phyloP scores from a whole-genome alignment of 306 rosid genomes.

The Prunus davidiana region DNA sequence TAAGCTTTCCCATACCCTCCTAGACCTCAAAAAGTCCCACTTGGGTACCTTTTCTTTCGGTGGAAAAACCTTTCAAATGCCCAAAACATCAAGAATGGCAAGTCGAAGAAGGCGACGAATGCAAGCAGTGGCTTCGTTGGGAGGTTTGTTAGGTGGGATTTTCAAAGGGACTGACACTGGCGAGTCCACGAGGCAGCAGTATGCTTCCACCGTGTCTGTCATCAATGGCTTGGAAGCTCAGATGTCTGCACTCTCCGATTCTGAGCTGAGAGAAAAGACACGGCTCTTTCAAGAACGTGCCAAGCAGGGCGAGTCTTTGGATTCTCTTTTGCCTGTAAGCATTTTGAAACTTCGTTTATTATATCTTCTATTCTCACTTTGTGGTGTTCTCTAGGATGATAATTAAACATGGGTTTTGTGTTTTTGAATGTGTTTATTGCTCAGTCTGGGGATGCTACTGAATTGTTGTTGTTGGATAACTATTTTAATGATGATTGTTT shows the following conservation, averaged over 20 bases:
- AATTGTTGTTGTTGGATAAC: neutral
- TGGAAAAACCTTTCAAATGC: constrained; percentile 19
- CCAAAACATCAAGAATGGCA: constrained; percentile 26
- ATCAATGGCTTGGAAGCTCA: constrained; percentile 64
- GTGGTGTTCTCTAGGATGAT: neutral
- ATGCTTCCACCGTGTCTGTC: constrained; percentile 56
- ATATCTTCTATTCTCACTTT: neutral
- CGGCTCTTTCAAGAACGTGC: constrained; percentile 54
- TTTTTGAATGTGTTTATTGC: neutral
- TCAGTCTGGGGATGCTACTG: neutral
- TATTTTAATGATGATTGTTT: neutral
- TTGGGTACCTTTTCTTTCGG: constrained; percentile 34
- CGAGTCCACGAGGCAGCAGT: constrained; percentile 74
- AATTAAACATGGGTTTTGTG: neutral
- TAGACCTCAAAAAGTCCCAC: constrained; percentile 17
- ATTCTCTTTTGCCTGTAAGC: constrained; percentile 80
- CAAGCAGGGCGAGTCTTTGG: constrained; percentile 68
- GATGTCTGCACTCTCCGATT: constrained; percentile 74
- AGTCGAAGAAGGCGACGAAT: constrained; percentile 15
- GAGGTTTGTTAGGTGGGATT: constrained; percentile 82
- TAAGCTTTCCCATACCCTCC: constrained; percentile 21
- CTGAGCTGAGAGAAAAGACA: constrained; percentile 74
- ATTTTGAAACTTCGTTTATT: neutral
- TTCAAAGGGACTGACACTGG: constrained; percentile 85
- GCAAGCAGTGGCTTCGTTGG: constrained; percentile 58